Conservation (phyloP, 2,329 filamentous ascomycete genomes). For the Cordyceps farinosa region DNA sequence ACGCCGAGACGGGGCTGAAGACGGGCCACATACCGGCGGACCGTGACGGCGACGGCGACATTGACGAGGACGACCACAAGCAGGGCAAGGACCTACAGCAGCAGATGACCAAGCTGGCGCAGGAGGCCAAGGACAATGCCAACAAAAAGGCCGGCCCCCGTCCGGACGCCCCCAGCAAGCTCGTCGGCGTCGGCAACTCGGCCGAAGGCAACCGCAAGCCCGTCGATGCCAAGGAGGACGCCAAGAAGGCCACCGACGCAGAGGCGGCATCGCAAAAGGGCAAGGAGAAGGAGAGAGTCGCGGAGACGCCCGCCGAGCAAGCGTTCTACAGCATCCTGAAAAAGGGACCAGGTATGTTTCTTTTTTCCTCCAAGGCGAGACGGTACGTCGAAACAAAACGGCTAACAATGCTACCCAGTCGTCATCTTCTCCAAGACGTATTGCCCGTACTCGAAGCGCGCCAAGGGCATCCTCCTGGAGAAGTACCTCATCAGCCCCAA, state of each 20-base stretch:
- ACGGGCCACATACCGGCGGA: slow-evolving; percentile 42
- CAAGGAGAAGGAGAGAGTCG: slow-evolving; percentile 30
- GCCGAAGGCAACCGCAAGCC: slow-evolving; percentile 48
- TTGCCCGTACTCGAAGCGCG: slow-evolving; percentile 80
- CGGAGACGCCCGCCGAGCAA: slow-evolving; percentile 60
- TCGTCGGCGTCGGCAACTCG: slow-evolving; percentile 58
- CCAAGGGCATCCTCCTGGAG: slow-evolving; percentile 79
- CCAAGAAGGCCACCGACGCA: slow-evolving; percentile 8
- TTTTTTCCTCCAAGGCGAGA: background rate
- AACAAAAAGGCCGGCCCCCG: slow-evolving; percentile 62
- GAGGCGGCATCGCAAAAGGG: slow-evolving; percentile 4
- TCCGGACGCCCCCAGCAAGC: slow-evolving; percentile 54
- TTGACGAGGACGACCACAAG: slow-evolving; percentile 54
- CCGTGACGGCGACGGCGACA: slow-evolving; percentile 52
- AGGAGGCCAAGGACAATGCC: slow-evolving; percentile 64
- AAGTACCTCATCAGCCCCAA: slow-evolving; percentile 78
- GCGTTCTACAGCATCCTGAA: slow-evolving; percentile 79
- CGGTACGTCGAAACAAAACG: background rate
- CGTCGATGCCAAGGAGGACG: slow-evolving; percentile 20
- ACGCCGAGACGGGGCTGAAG: slow-evolving; percentile 37
- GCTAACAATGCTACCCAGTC: slow-evolving; percentile 49
- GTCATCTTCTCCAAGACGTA: slow-evolving; percentile 96
- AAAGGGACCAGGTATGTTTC: slow-evolving; percentile 69
- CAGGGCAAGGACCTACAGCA: slow-evolving; percentile 52
- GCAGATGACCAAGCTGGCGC: slow-evolving; percentile 64